phyloP scores from a whole-genome alignment of 2,329 filamentous ascomycete genomes.

The Dactylellina parvicollis region DNA sequence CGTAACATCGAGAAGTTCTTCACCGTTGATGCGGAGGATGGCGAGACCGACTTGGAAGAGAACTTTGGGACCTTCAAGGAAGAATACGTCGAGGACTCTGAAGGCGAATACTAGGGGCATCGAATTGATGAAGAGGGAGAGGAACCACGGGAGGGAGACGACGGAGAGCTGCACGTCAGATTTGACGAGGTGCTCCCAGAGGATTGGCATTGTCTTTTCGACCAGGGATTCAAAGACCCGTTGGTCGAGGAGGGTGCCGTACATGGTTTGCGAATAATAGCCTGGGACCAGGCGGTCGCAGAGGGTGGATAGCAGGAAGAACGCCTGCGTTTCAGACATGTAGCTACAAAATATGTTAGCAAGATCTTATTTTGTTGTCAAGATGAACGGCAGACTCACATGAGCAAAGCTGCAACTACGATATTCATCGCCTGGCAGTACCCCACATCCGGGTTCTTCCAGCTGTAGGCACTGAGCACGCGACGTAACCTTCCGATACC shows the following conservation, averaged over 20 bases:
- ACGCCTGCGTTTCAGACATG: conserved; percentile 95
- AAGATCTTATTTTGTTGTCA: conserved; percentile 23
- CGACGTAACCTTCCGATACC: conserved; percentile 88
- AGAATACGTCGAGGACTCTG: conserved; percentile 95
- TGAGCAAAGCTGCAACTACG: conserved; percentile 94
- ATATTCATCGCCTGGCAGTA: conserved; percentile 99
- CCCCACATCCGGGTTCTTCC: conserved; percentile 93
- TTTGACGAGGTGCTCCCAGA: conserved; percentile 98
- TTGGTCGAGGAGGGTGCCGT: conserved; percentile 94
- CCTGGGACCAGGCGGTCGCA: conserved; percentile 93
- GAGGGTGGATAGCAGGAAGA: conserved; percentile 88
- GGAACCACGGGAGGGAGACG: conserved; percentile 95
- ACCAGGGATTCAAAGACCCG: conserved; percentile 97
- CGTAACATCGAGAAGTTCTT: conserved; percentile 89
- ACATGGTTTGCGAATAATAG: conserved; percentile 99
- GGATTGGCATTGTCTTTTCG: conserved; percentile 97
- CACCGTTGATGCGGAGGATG: conserved; percentile 96
- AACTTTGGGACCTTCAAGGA: conserved; percentile 96
- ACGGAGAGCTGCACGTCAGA: conserved; percentile 97
- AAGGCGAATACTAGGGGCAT: conserved; percentile 99
- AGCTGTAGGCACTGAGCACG: conserved; percentile 96
- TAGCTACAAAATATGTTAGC: conserved; percentile 68
- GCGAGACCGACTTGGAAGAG: conserved; percentile 95
- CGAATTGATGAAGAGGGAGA: conserved; percentile 98
- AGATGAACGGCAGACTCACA: conserved; percentile 65